These are phyloP conservation scores for Debaryomycetaceae sp. DNA, from an alignment of 1,139 yeast genomes.

Conservation along the genomic window DNA sequence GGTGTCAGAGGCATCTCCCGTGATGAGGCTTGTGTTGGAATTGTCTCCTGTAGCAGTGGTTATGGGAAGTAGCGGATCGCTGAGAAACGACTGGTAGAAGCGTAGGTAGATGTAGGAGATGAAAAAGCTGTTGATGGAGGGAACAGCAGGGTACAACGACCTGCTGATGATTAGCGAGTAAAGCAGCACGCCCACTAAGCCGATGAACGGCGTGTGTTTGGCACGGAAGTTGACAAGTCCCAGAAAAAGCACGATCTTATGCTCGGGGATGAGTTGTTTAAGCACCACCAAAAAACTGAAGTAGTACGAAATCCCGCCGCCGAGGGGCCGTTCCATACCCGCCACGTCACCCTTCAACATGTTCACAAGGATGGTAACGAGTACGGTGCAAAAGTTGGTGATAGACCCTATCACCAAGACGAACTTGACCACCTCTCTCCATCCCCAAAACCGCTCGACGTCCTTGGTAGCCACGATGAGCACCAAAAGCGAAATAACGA, in stretches of 20 bases:
- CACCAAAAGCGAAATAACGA: constrained; percentile 46
- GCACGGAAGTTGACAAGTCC: constrained; percentile 64
- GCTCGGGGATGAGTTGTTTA: constrained; percentile 88
- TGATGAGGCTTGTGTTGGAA: constrained; percentile 28
- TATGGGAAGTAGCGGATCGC: constrained; percentile 39
- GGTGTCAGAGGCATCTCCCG: constrained; percentile 90
- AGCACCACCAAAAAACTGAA: constrained; percentile 80
- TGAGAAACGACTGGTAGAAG: constrained; percentile 55
- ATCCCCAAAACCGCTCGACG: constrained; percentile 56
- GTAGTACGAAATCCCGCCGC: constrained; percentile 71
- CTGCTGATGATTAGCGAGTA: constrained; percentile 39
- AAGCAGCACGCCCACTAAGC: constrained; percentile 41
- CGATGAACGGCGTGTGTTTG: constrained; percentile 69
- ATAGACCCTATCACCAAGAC: constrained; percentile 53
- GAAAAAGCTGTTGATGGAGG: constrained; percentile 68
- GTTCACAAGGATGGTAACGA: constrained; percentile 38
- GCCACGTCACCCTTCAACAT: constrained; percentile 32
- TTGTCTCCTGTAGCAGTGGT: constrained; percentile 24
- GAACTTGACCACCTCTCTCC: constrained; percentile 57
- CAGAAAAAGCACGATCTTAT: constrained; percentile 65
- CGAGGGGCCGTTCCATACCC: constrained; percentile 49
- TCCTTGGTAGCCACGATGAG: constrained; percentile 52
- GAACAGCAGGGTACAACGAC: constrained; percentile 54
- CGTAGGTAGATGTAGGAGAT: constrained; percentile 73
- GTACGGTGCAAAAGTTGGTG: constrained; percentile 54